Evolutionary conservation across 768 basidiomycete genomes (phyloP), one percentile per base, ranked within the genome.

Genomic region (Hemileccinum rubropunctum): DNA sequence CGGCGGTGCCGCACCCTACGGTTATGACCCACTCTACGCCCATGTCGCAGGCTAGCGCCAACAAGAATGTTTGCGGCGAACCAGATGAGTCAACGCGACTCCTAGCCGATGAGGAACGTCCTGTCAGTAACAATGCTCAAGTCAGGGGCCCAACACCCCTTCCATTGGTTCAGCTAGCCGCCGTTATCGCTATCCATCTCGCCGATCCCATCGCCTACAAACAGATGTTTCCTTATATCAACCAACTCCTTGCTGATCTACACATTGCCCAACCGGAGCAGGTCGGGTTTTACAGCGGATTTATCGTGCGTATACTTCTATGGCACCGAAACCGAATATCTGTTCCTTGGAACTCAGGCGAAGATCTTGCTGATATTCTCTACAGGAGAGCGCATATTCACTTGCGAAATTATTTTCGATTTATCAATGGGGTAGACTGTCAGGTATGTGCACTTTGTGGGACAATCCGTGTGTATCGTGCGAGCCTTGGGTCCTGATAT

Each of bases 221-320:
- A 1, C 80, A 85, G 56, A 76, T 86, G 32, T 77, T 77, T 45
- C 84, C 85, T 2, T 87, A 84, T 56, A 75, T 86, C 49, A 86
- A 86, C 55, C 74, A 85, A 60, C 77, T 85, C 65, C 76, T 87
- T 45, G 70, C 69, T 11, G 73, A 74, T 34, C 65, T 86, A 1
- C 67, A 75, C 46, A 58, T 84, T 26, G 79, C 81, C 14, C 72
- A 80, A 54, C 76, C 76, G 4, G 79, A 80, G 13, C 71, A 72
- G 50, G 76, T 84, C 18, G 85, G 83, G 2, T 80, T 83, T 47
- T 86, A 85, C 61, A 84, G 83, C 52, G 85, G 84, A 13, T 44
- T 84, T 34, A 78, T 83, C 48, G 82, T 83, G 39, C 21, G 58
- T 57, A 23, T 17, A 9, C 28, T 30, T 9, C 11, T 12, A 30